Evolutionary conservation across 179 eudicot species (phyloP), one percentile per base, ranked within the genome.

Genomic region (Spergularia azorica): DNA sequence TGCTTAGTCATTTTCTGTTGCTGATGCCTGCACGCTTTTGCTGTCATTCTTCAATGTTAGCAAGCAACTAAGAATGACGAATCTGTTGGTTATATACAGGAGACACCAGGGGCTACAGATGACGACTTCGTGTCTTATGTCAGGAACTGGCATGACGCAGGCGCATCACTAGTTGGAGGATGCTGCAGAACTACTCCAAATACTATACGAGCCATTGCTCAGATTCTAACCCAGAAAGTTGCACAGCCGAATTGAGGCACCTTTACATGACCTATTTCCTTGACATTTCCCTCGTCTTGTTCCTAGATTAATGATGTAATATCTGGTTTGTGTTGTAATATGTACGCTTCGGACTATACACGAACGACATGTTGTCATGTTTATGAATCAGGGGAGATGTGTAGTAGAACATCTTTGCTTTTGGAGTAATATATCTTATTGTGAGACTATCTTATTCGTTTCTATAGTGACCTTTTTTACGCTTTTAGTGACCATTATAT

Each of bases 141-240:
- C 6, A 77, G 82, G 69, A 86, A 88, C 73, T 92, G 97, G 96
- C 57, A 76, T 12, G 93, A 91, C 16, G 82, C 86, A 12, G 97
- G 97, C 58, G 96, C 97, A 15, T 77, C 88, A 6, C 86, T 92
- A 9, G 76, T 92, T 16, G 97, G 97, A 61, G 97, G 97, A 13
- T 92, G 97, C 67, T 92, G 97, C 79, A 87, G 96, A 71, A 92
- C 97, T 2, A 88, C 97, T 50, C 97, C 97, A 16, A 83, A 83
- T 15, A 91, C 97, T 17, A 85, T 92, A 43, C 85, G 85, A 80
- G 96, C 91, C n/a, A 92, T 92, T 6, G 80, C 89, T 8, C 84
- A 77, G 70, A 59, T 69, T 56, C 87, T 92, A 15, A 67, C 84
- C 48, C 74, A 38, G 38, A 72, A 60, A 67, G 72, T 70, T 17